Evolutionary conservation across 2,329 filamentous ascomycete species (phyloP).

Genomic region (Colletotrichum acutatum): DNA sequence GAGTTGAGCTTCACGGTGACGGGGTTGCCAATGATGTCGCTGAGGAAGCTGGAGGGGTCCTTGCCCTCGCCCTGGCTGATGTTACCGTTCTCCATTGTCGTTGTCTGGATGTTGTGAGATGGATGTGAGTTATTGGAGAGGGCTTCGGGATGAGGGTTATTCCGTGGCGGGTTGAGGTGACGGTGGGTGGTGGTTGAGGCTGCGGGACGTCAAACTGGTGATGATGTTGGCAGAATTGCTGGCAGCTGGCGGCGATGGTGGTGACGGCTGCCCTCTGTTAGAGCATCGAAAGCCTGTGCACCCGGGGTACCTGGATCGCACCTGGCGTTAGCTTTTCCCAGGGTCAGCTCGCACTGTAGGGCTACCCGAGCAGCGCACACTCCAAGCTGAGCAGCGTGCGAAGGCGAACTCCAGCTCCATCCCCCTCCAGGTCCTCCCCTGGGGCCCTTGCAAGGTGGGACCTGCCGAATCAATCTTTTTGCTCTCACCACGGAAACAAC

Average conservation of each 20-base stretch:
- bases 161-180: background rate
- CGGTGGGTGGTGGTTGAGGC: conserved; percentile 20
- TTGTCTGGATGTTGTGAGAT: background rate
- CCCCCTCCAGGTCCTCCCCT: background rate
- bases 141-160: background rate
- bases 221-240: conserved; percentile 29
- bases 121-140: background rate
- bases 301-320: background rate
- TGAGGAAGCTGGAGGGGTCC: conserved; percentile 92
- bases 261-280: background rate
- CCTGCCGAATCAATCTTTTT: conserved; percentile 13
- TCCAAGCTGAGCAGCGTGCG: conserved; percentile 12
- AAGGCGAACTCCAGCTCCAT: conserved; percentile 8
- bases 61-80: conserved; percentile 76
- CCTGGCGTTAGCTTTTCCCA: background rate
- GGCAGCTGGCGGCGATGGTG: background rate
- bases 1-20: conserved; percentile 99
- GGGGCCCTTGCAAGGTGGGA: background rate
- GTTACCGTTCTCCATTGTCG: conserved; percentile 79
- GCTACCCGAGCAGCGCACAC: conserved; percentile 21
- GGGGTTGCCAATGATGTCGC: conserved; percentile 92
- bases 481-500: conserved; percentile 30
- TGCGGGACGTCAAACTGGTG: conserved; percentile 6
- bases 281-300: background rate
- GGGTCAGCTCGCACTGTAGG: conserved; percentile 33